These are phyloP conservation scores for Ophiosphaerella narmari DNA, from an alignment of 2,329 filamentous ascomycete species.

Conservation along the genomic window DNA sequence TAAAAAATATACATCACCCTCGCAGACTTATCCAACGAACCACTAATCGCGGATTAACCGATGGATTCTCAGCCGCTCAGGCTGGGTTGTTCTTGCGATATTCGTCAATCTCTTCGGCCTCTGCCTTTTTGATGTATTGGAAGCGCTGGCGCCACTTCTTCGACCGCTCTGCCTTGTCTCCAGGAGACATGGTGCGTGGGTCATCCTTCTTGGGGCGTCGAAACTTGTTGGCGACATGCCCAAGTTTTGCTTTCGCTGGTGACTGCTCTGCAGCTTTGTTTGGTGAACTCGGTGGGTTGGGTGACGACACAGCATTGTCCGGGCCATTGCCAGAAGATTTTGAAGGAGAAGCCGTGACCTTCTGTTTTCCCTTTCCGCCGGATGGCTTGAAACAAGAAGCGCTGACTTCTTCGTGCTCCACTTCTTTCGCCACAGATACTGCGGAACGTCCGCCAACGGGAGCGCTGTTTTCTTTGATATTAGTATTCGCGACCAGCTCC, in stretches of 20 bases:
- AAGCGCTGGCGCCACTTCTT: constrained; percentile 46
- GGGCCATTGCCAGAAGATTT: constrained; percentile 20
- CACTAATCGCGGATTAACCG: neutral
- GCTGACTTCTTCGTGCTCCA: constrained; percentile 23
- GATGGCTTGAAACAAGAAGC: constrained; percentile 40
- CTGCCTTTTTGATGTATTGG: constrained; percentile 34
- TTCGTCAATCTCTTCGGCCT: constrained; percentile 34
- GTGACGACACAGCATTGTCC: constrained; percentile 27
- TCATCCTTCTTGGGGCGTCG: constrained; percentile 45
- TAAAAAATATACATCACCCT: neutral
- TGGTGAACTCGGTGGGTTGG: constrained; percentile 35
- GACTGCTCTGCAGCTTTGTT: constrained; percentile 47
- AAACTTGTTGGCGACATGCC: constrained; percentile 53
- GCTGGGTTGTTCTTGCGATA: constrained; percentile 18
- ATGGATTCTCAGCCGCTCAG: neutral
- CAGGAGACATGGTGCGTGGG: constrained; percentile 40
- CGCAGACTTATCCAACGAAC: constrained; percentile 1
- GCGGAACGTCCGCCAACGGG: constrained; percentile 10
- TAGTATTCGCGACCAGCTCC: constrained; percentile 31
- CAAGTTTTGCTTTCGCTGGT: constrained; percentile 53
- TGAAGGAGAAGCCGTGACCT: constrained; percentile 26
- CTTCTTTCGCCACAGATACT: neutral
- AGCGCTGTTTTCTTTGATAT: constrained; percentile 13
- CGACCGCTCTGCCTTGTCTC: constrained; percentile 42
- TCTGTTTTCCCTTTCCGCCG: constrained; percentile 39